Conservation (phyloP, 2,329 filamentous ascomycete species). For the Chalaropsis ovoidea region DNA sequence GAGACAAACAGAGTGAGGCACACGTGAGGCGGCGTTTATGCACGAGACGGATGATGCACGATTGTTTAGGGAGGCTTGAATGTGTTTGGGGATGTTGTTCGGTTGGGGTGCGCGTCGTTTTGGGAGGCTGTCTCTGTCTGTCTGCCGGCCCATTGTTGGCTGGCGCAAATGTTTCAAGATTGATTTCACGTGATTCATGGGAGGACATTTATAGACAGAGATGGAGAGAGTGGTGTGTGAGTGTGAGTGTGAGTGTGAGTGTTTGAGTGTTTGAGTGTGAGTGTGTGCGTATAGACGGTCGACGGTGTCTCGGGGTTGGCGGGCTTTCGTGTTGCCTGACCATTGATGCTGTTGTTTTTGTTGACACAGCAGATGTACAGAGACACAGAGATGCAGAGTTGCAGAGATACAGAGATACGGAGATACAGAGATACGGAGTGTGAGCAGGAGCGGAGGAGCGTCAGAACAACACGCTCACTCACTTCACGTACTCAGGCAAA, state of each 20-base stretch:
- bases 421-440: too few species aligned
- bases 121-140: neutral
- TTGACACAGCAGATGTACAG: neutral
- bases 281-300: neutral
- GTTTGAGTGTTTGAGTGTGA: neutral
- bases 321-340: too few species aligned
- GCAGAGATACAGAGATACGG: neutral
- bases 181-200: neutral
- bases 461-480: neutral
- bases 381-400: too few species aligned
- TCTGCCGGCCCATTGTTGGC: neutral
- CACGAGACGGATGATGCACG: neutral
- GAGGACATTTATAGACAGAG: neutral
- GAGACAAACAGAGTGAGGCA: too few species aligned
- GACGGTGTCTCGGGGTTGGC: neutral
- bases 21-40: neutral
- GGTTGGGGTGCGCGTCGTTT: neutral
- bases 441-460: slow-evolving; percentile 1
- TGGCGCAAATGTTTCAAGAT: neutral
- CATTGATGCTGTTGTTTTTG: too few species aligned
- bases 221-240: neutral
- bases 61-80: neutral
- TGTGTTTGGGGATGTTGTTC: slow-evolving; percentile 2
- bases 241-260: neutral
- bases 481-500: neutral